Percentiles rank a stretch among this genome's conserved stretches.
phyloP scores from a whole-genome alignment of 1,139 yeast species.

The Sugiyamaella japonica region DNA sequence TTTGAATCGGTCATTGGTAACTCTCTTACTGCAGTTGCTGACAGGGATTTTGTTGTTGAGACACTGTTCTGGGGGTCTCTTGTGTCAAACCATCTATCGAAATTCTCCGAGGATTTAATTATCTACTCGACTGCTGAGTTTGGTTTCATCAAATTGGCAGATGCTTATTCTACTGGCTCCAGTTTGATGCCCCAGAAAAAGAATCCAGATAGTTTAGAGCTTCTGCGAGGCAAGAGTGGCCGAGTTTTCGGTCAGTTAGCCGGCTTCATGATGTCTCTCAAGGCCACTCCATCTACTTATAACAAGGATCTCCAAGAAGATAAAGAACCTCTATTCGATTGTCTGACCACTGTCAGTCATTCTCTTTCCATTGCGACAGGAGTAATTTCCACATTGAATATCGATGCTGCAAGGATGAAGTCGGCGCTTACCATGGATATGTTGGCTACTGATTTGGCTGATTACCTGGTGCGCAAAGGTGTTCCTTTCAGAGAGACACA shows the following conservation, averaged over 20 bases:
- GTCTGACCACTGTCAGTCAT: conserved; percentile 86
- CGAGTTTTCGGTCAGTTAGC: conserved; percentile 93
- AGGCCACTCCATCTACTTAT: conserved; percentile 95
- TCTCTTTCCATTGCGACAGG: conserved; percentile 94
- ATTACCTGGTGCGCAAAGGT: conserved; percentile 93
- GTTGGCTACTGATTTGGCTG: conserved; percentile 98
- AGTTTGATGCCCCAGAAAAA: conserved; percentile 99
- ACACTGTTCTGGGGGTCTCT: conserved; percentile 96
- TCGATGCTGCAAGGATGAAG: conserved; percentile 73
- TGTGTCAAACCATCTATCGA: conserved; percentile 91
- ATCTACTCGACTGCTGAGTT: conserved; percentile 97
- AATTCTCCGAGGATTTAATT: conserved; percentile 91
- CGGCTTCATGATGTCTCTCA: conserved; percentile 93
- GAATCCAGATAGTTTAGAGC: conserved; percentile 93
- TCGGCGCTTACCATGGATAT: conserved; percentile 95
- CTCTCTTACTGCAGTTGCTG: conserved; percentile 92
- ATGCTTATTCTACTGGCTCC: conserved; percentile 97
- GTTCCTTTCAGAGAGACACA: conserved; percentile 99
- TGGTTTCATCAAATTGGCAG: conserved; percentile 89
- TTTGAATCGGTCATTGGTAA: conserved; percentile 88
- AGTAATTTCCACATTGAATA: conserved; percentile 79
- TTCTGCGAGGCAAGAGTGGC: conserved; percentile 95
- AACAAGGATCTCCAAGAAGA: conserved; percentile 99
- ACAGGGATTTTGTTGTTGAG: conserved; percentile 96
- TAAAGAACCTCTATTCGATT: conserved; percentile 94